Evolutionary conservation across 2,329 filamentous ascomycete species (phyloP).

Genomic region (Pseudopyricularia cyperi): DNA sequence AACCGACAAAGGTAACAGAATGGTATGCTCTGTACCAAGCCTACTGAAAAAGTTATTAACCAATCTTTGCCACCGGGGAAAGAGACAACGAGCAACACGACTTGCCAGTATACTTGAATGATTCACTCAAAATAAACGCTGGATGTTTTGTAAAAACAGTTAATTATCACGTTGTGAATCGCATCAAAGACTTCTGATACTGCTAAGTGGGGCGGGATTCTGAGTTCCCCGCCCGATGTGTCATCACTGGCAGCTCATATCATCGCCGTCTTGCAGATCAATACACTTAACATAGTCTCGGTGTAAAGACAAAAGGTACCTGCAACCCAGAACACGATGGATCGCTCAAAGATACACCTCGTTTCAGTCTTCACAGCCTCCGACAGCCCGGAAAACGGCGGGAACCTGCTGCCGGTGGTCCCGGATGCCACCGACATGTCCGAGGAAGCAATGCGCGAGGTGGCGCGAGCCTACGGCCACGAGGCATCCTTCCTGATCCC

Average conservation of each 20-base stretch:
- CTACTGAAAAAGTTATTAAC: too few species aligned
- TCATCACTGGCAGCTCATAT: neutral
- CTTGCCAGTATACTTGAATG: too few species aligned
- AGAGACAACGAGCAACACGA: too few species aligned
- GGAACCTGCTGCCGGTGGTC: neutral
- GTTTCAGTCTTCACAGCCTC: neutral
- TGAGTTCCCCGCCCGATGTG: neutral
- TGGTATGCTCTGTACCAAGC: too few species aligned
- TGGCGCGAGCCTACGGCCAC: neutral
- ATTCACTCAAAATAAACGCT: too few species aligned
- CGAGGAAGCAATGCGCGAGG: neutral
- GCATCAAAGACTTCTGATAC: neutral
- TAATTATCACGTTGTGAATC: too few species aligned
- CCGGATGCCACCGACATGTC: neutral
- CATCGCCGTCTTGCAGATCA: too few species aligned
- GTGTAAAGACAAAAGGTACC: neutral
- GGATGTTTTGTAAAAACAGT: too few species aligned
- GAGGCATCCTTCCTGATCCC: neutral
- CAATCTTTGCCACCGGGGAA: too few species aligned
- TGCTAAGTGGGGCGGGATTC: neutral
- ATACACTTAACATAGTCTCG: neutral
- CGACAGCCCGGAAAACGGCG: neutral
- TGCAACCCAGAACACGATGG: neutral
- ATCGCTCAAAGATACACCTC: neutral
- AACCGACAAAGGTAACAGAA: too few species aligned